Percentiles rank a stretch among this genome's conserved stretches.
Conservation (phyloP, 345 rosid genomes). For the Gynandropsis gynandra region DNA sequence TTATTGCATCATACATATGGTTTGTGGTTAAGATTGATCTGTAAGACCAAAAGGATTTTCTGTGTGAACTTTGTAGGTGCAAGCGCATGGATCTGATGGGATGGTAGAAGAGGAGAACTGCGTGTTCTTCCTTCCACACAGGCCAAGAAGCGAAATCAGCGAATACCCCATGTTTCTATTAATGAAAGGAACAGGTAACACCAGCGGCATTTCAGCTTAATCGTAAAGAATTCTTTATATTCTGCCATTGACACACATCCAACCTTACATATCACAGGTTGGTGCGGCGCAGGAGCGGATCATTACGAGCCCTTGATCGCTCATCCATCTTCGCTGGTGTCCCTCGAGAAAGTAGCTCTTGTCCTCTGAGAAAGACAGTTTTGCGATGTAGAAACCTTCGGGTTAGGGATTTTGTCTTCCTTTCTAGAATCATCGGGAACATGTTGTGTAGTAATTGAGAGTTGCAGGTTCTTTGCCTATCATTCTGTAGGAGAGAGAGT, state of each 20-base stretch:
- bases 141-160: constrained; percentile 72
- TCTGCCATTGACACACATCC: too few species aligned
- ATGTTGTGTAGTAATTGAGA: too few species aligned
- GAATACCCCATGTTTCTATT: constrained; percentile 77
- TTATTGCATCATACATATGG: too few species aligned
- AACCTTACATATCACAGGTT: too few species aligned
- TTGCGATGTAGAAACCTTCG: too few species aligned
- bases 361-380: constrained; percentile 69
- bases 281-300: constrained; percentile 99
- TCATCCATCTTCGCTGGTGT: constrained; percentile 56
- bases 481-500: too few species aligned
- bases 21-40: too few species aligned
- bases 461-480: too few species aligned
- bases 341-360: constrained; percentile 77
- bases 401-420: too few species aligned
- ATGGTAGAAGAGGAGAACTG: constrained; percentile 95
- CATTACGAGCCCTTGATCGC: constrained; percentile 94
- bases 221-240: background rate
- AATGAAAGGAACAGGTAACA: constrained; percentile 98
- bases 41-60: too few species aligned
- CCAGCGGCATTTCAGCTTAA: background rate
- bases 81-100: constrained; percentile 99
- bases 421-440: too few species aligned
- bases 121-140: constrained; percentile 94
- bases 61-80: too few species aligned